A percentile compares a stretch with the other conserved stretches of the same genome.
These are phyloP conservation scores for Codiaeum variegatum DNA, from an alignment of 441 rosid genomes.

Conservation along the genomic window DNA sequence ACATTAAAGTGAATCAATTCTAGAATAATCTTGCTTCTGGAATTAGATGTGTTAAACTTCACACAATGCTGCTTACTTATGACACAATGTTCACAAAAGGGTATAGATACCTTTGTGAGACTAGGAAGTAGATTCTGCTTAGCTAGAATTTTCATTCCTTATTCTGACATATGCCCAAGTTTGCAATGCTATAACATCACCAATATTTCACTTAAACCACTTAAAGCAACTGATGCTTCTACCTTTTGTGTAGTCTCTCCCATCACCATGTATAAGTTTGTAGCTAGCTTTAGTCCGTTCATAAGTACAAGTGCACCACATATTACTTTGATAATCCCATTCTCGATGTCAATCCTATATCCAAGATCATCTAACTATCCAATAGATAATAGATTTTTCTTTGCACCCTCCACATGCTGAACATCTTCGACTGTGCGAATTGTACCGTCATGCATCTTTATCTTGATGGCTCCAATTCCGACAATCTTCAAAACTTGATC, in stretches of 20 bases:
- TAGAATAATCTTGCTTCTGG: not conserved
- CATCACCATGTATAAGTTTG: not conserved
- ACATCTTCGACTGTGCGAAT: not conserved
- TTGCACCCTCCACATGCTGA: not conserved
- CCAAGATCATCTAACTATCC: not conserved
- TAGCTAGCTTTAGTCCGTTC: not conserved
- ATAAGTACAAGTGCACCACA: not conserved
- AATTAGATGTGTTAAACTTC: not conserved
- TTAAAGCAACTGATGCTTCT: not conserved
- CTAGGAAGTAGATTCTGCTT: not conserved
- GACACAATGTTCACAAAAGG: not conserved
- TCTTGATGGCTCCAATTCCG: not conserved
- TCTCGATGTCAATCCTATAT: not conserved
- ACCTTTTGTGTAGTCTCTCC: not conserved
- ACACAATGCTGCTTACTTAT: not conserved
- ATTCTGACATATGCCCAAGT: not conserved
- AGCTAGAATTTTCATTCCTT: not conserved
- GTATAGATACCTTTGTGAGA: not conserved
- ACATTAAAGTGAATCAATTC: not conserved
- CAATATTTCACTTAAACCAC: too few relatives aligned
- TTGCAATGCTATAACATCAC: not conserved
- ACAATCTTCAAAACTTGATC: not conserved
- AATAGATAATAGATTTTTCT: not conserved
- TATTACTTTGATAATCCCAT: too few relatives aligned
- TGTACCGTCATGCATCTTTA: not conserved